Evolutionary conservation across 768 basidiomycete species (phyloP), one percentile per base, ranked within the genome.

Genomic region (Lepiota brunneoincarnata): DNA sequence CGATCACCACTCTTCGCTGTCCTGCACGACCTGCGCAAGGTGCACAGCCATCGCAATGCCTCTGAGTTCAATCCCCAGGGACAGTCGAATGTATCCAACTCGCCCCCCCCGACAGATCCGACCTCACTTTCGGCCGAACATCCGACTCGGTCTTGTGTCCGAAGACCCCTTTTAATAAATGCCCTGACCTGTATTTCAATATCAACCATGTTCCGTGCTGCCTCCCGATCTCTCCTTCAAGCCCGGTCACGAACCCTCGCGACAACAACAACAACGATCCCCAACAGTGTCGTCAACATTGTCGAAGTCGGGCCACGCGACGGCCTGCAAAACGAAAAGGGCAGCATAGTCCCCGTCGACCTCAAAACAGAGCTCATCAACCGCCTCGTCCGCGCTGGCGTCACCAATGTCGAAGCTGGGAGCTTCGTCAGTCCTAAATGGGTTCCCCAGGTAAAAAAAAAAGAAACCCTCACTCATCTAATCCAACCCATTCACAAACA

Each of bases 341-440:
- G 79, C 44, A 23, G 49, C 0, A 72, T 84, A 4, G 83, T 96
- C 6, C 78, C 88, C 23, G 83, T 85, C 1, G 79, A 81, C 24
- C 71, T 87, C 56, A 95, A 95, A 67, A 81, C 86, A 15, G 87
- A 89, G 56, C 79, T 98, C 49, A 83, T 98, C 52, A 80, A 90
- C 58, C 74, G 86, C 12, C 81, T 98, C 10, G 81, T 79, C 2
- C 66, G 65, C 15, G 86, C 91, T 9, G 93, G 92, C 0, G 64
- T 84, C 60, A 72, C 74, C 56, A 81, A 74, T 52, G 86, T 95
- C 59, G 93, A 95, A 69, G 82, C 83, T 0, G 93, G 93, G 6
- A 92, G 91, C 65, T 93, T 96, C 64, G 93, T 95, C 54, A 91
- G 91, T 67, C 89, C 90, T 0, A 93, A 93, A 69, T 92, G 92